Evolutionary conservation across 2,329 filamentous ascomycete species (phyloP).

Genomic region (Setomelanomma holmii): DNA sequence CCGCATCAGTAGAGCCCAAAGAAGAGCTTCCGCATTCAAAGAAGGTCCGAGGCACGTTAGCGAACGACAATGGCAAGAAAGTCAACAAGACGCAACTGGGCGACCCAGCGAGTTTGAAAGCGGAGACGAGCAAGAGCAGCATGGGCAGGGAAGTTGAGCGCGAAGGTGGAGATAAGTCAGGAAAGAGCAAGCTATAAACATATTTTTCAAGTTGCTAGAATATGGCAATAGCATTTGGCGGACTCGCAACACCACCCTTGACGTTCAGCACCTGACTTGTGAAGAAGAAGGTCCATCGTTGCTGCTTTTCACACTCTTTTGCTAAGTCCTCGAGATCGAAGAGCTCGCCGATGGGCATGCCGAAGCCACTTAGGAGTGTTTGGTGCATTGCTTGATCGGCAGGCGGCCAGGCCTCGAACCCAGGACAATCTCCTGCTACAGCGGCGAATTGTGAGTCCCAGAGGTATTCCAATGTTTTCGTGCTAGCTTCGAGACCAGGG

Average conservation of each 20-base stretch:
- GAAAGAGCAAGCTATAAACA: conserved; percentile 27
- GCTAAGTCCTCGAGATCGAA: conserved; percentile 54
- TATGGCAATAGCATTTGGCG: conserved; percentile 42
- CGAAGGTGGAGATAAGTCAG: conserved; percentile 20
- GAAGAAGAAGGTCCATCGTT: conserved; percentile 52
- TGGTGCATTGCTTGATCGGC: conserved; percentile 41
- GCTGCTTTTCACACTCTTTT: conserved; percentile 44
- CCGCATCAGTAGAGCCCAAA: conserved; percentile 3
- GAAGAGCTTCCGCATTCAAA: conserved; percentile 30
- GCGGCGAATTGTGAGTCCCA: conserved; percentile 43
- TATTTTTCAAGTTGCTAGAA: conserved; percentile 23
- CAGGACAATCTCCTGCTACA: conserved; percentile 43
- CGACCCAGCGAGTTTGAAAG: conserved; percentile 39
- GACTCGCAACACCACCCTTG: conserved; percentile 44
- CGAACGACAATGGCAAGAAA: conserved; percentile 22
- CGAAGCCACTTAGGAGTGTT: conserved; percentile 48
- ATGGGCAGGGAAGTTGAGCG: conserved; percentile 26
- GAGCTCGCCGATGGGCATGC: conserved; percentile 55
- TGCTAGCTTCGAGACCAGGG: conserved; percentile 21
- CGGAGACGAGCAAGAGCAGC: conserved; percentile 32
- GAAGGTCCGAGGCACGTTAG: conserved; percentile 33
- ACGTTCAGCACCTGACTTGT: conserved; percentile 54
- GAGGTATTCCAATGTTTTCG: conserved; percentile 26
- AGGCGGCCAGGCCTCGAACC: conserved; percentile 42
- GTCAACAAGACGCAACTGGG: conserved; percentile 38